These are phyloP conservation scores for Moringa oleifera DNA, from an alignment of 345 rosid genomes.

Conservation along the genomic window DNA sequence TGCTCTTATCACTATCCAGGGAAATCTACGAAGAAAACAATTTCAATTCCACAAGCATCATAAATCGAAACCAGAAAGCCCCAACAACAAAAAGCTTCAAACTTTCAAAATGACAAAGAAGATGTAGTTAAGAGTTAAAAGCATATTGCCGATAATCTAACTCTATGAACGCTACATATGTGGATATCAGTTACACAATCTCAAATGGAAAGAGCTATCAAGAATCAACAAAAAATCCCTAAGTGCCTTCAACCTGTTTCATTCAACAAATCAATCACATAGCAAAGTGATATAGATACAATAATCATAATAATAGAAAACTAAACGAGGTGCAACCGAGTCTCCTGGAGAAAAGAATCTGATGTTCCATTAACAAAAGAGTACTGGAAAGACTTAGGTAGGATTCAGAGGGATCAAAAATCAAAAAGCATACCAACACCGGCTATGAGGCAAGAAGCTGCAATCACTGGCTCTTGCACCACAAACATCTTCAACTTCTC, in stretches of 20 bases:
- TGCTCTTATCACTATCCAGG: neutral
- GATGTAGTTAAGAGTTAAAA: too few species aligned
- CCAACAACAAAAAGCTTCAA: too few species aligned
- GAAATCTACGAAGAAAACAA: neutral
- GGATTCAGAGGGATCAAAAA: neutral
- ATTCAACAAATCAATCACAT: neutral
- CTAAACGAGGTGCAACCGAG: neutral
- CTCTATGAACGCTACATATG: neutral
- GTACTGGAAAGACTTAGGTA: neutral
- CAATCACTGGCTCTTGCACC: slow-evolving; percentile 88
- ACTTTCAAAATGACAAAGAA: too few species aligned
- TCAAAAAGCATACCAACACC: slow-evolving; percentile 53
- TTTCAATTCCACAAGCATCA: neutral
- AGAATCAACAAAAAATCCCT: neutral
- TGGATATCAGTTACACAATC: neutral
- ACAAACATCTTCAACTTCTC: slow-evolving; percentile 78
- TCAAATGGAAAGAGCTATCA: neutral
- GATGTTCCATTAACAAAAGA: neutral
- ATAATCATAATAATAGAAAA: neutral
- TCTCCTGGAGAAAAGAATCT: neutral
- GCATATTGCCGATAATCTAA: neutral
- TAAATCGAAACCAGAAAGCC: neutral
- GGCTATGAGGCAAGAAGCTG: slow-evolving; percentile 83
- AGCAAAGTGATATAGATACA: too few species aligned
- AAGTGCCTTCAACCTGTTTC: neutral